Conservation (phyloP, 768 basidiomycete species). For the Sporobolomyces pararoseus region DNA sequence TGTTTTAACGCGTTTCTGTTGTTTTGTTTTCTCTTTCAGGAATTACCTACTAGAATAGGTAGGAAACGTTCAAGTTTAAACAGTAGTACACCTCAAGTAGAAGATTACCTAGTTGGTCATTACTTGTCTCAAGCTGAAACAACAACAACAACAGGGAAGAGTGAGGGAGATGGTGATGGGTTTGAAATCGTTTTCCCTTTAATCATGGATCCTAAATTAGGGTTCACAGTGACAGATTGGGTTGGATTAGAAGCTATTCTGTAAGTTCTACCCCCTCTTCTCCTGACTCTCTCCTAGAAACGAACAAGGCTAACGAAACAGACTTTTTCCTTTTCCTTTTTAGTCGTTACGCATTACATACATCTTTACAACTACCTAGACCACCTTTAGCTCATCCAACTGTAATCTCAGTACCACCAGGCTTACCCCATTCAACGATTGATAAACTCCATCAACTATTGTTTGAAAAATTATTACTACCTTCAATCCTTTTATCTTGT, state of each 20-base stretch:
- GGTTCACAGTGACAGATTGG: conserved; percentile 62
- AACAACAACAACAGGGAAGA: too few relatives aligned
- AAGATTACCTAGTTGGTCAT: conserved; percentile 35
- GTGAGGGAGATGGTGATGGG: conserved; percentile 65
- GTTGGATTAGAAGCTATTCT: conserved; percentile 82
- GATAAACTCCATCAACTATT: conserved; percentile 76
- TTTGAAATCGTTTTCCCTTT: conserved; percentile 78
- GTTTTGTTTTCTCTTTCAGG: conserved; percentile 56
- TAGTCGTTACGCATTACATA: conserved; percentile 71
- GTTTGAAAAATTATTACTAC: conserved; percentile 88
- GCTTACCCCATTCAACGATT: conserved; percentile 63
- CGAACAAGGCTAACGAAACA: not conserved
- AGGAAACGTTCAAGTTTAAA: conserved; percentile 53
- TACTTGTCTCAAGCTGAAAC: conserved; percentile 11
- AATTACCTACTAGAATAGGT: conserved; percentile 75
- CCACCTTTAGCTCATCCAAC: conserved; percentile 84
- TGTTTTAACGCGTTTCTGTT: too few relatives aligned
- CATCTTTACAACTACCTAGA: conserved; percentile 67
- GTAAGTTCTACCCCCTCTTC: conserved; percentile 54
- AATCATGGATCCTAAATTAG: conserved; percentile 53
- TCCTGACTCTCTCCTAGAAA: not conserved
- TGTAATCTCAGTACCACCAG: conserved; percentile 65
- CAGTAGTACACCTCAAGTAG: conserved; percentile 8
- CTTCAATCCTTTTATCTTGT: conserved; percentile 73
- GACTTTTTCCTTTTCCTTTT: not conserved